Conservation (phyloP, 306 rosid species). For the Inga leiocalycina region DNA sequence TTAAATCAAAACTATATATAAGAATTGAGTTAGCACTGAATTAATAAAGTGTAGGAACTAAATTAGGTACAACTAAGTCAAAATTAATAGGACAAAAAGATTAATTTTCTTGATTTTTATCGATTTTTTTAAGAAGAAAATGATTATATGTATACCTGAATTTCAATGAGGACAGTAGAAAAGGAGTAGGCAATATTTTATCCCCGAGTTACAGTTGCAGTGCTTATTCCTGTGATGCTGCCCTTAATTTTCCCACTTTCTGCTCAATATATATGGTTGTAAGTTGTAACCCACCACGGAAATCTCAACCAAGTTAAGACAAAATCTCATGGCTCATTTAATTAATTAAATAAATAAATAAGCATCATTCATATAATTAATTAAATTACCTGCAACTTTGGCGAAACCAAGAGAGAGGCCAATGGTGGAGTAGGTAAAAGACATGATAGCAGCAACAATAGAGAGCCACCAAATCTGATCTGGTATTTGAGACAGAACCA, state of each 20-base stretch:
- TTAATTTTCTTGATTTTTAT: no score
- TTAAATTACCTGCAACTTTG: constrained; percentile 51
- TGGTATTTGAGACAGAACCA: constrained; percentile 57
- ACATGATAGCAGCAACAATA: constrained; percentile 57
- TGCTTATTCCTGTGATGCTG: constrained; percentile 47
- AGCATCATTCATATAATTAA: background rate
- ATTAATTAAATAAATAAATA: no score
- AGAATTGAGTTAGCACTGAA: no score
- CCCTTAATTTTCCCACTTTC: constrained; percentile 52
- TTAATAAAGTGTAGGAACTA: no score
- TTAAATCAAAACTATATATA: no score
- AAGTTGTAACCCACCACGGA: no score
- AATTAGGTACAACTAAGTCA: no score
- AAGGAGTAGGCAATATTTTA: constrained; percentile 57
- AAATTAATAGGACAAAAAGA: no score
- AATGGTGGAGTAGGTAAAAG: constrained; percentile 54
- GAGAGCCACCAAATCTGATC: constrained; percentile 69
- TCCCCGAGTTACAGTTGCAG: constrained; percentile 39
- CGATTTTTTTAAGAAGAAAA: no score
- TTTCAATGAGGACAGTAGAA: constrained; percentile 58
- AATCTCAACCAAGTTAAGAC: no score
- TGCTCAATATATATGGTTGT: constrained; percentile 16
- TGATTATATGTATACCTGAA: constrained; percentile 45
- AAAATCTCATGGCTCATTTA: no score
- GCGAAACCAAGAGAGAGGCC: constrained; percentile 58